Percentiles rank a stretch among this genome's conserved stretches.
Evolutionary conservation across 768 basidiomycete genomes (phyloP).

Genomic region (Auricularia sp.): DNA sequence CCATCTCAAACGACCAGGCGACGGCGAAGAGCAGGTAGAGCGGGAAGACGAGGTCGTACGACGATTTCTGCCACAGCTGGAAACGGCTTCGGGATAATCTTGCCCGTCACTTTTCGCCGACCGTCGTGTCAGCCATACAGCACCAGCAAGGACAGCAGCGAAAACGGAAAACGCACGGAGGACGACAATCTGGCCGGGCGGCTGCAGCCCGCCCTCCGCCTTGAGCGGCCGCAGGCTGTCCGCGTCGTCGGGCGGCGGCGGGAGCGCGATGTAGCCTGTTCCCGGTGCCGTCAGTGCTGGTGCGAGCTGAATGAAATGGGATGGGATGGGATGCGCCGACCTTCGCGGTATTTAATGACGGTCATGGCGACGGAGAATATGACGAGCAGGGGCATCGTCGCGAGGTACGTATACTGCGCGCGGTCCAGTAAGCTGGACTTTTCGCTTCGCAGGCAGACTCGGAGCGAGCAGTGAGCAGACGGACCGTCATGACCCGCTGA

Average conservation of each 20-base stretch:
- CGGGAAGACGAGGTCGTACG: conserved; percentile 51
- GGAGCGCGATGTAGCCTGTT: conserved; percentile 9
- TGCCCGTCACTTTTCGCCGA: neutral
- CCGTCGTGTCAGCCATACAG: too few species aligned
- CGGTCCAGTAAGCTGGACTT: neutral
- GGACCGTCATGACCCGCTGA: conserved; percentile 82
- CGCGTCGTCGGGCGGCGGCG: neutral
- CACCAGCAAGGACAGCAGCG: too few species aligned
- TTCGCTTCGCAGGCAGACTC: neutral
- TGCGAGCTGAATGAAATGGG: conserved; percentile 27
- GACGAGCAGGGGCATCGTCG: conserved; percentile 53
- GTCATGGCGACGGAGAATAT: conserved; percentile 54
- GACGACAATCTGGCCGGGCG: conserved; percentile 1
- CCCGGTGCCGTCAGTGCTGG: conserved; percentile 17
- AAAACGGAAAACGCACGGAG: neutral
- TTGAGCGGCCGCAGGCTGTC: neutral
- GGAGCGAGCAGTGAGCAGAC: conserved; percentile 10
- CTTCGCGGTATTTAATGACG: conserved; percentile 62
- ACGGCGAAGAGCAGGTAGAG: conserved; percentile 61
- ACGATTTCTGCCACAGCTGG: conserved; percentile 33
- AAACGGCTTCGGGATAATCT: conserved; percentile 47
- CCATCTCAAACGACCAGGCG: conserved; percentile 72
- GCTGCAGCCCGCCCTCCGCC: neutral
- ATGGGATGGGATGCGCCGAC: conserved; percentile 25
- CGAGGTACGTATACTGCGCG: conserved; percentile 67